Evolutionary conservation across 2,329 filamentous ascomycete species (phyloP).

Genomic region (Bipolaris victoriae): DNA sequence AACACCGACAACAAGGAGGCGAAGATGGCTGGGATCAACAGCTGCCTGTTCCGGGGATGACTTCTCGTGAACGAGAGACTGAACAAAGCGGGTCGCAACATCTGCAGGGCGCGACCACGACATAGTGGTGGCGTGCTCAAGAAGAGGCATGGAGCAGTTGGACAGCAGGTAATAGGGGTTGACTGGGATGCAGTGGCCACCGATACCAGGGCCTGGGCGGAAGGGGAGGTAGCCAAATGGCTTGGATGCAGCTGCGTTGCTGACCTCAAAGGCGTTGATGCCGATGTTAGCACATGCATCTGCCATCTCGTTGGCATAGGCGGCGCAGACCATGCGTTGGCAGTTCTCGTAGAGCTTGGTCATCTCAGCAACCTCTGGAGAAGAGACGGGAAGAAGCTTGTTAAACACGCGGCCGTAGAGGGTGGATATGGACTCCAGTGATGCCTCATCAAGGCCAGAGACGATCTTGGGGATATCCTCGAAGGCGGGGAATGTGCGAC

Average conservation of each 20-base stretch:
- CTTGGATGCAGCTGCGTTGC: slow-evolving; percentile 56
- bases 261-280: slow-evolving; percentile 60
- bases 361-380: slow-evolving; percentile 64
- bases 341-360: slow-evolving; percentile 66
- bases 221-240: slow-evolving; percentile 60
- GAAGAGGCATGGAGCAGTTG: slow-evolving; percentile 56
- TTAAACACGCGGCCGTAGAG: slow-evolving; percentile 59
- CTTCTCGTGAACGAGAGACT: slow-evolving; percentile 5
- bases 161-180: slow-evolving; percentile 60
- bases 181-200: slow-evolving; percentile 63
- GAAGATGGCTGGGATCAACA: slow-evolving; percentile 18
- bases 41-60: neutral
- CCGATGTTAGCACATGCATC: slow-evolving; percentile 56
- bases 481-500: slow-evolving; percentile 50
- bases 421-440: slow-evolving; percentile 53
- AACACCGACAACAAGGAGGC: slow-evolving; percentile 61
- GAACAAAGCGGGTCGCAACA: slow-evolving; percentile 30
- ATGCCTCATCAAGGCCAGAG: slow-evolving; percentile 53
- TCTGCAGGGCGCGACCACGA: slow-evolving; percentile 53
- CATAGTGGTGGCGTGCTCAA: slow-evolving; percentile 53
- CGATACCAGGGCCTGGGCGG: slow-evolving; percentile 58
- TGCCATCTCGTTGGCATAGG: slow-evolving; percentile 64
- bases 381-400: slow-evolving; percentile 57
- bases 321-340: slow-evolving; percentile 62
- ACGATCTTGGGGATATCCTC: slow-evolving; percentile 61